These are phyloP conservation scores for Ceratobasidium papillatum DNA, from an alignment of 1,284 basidiomycete genomes.

Conservation along the genomic window DNA sequence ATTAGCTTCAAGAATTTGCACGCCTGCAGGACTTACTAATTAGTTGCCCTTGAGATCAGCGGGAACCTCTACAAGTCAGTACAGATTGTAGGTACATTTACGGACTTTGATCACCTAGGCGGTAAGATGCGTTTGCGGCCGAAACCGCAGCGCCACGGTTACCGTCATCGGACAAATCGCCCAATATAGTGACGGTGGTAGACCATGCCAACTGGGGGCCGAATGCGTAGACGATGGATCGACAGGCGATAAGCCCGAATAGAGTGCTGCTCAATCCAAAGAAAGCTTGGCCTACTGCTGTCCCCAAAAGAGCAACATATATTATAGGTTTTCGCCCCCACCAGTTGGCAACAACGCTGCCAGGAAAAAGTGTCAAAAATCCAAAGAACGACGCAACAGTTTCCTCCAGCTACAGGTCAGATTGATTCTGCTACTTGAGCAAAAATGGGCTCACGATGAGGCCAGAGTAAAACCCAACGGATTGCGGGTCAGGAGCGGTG, in stretches of 20 bases:
- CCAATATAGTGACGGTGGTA: conserved; percentile 11
- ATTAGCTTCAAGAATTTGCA: not conserved
- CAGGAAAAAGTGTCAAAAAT: conserved; percentile 16
- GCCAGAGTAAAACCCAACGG: conserved; percentile 32
- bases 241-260: conserved; percentile 6
- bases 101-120: not conserved
- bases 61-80: not conserved
- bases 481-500: conserved; percentile 15
- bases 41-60: not conserved
- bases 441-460: not conserved
- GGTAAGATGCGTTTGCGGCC: conserved; percentile 29
- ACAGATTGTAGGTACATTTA: not conserved
- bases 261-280: conserved; percentile 17
- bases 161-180: conserved; percentile 1
- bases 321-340: conserved; percentile 27
- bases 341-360: conserved; percentile 20
- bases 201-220: conserved; percentile 26
- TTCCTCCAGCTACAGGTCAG: conserved; percentile 4
- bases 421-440: not conserved
- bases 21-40: conserved; percentile 1
- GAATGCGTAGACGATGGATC: conserved; percentile 26
- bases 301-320: conserved; percentile 12
- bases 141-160: conserved; percentile 16
- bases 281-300: conserved; percentile 9
- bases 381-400: conserved; percentile 34